These are phyloP conservation scores for Cinnamomum chago DNA, from an alignment of 164 flowering plant species.

Conservation along the genomic window DNA sequence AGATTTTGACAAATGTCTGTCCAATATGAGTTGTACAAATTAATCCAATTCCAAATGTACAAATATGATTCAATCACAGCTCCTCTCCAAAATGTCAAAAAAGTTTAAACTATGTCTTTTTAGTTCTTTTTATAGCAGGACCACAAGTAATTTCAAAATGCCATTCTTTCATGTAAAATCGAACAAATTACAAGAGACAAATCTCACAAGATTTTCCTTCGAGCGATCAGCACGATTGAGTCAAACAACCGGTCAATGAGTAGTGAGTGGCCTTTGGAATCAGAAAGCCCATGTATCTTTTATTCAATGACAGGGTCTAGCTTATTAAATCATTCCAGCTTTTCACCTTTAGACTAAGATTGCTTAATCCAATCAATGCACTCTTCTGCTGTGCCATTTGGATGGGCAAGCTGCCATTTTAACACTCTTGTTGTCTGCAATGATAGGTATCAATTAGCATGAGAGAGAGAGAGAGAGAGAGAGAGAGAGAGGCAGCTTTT, in stretches of 20 bases:
- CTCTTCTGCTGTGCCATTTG: conserved; percentile 61
- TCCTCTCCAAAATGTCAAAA: background rate
- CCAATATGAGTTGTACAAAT: background rate
- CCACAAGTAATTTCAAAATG: background rate
- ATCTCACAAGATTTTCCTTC: background rate
- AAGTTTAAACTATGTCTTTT: background rate
- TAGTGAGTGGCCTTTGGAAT: background rate
- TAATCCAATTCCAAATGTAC: background rate
- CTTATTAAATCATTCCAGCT: conserved; percentile 18
- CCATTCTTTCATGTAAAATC: too few relatives aligned
- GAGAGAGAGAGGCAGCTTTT: background rate
- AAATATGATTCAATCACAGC: background rate
- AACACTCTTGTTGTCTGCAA: conserved; percentile 65
- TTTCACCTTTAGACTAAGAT: conserved; percentile 57
- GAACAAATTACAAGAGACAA: background rate
- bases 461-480: background rate
- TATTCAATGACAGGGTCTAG: too few relatives aligned
- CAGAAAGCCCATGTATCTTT: background rate
- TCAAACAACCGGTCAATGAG: background rate
- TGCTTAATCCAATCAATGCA: conserved; percentile 80
- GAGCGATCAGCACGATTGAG: background rate
- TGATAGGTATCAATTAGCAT: conserved; percentile 11
- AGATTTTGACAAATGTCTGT: too few relatives aligned
- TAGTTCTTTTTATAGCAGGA: background rate
- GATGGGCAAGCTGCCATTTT: conserved; percentile 90